Evolutionary conservation across 2,329 filamentous ascomycete genomes (phyloP), one percentile per base, ranked within the genome.

Genomic region (Xylariaceae sp.): DNA sequence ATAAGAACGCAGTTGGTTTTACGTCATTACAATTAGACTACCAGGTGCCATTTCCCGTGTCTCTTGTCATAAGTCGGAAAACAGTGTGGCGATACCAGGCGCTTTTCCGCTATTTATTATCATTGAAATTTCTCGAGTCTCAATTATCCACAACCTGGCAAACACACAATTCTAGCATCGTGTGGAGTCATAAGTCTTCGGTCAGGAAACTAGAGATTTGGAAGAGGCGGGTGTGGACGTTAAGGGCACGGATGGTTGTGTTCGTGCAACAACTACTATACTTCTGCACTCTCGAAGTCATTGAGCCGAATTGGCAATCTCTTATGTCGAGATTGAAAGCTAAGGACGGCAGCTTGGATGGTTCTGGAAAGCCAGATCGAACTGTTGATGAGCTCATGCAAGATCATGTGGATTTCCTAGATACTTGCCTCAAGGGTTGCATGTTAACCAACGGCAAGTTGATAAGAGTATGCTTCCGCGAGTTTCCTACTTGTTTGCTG

Each of bases 311-410:
- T 70, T 99, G 94, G 94, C 85, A 90, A 61, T 87, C 85, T 45
- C 83, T 99, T 57, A 96, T 96, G 90, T 84, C 86, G n/a, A 80
- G 89, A 30, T 78, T 97, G 5, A 86, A 86, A 75, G 81, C 76
- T 9, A 80, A 79, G 56, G 80, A 83, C 52, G 74, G 76, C 12
- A 68, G 68, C 58, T 66, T 70, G 53, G 68, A 77, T 58, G 74
- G 73, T 7, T 68, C 69, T 8, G 67, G 66, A 47, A 69, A 67
- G 45, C 67, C 67, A n/a, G 67, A 69, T 39, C 74, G 91, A 36
- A 99, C 94, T 0, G 94, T 99, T 1, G 94, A 99, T 67, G 91
- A 97, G 73, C 74, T 99, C 67, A 99, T 99, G 94, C 90, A 97
- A 73, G 92, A 97, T 67, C 94, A 99, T 72, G 92, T 99, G 56